Percentiles rank a stretch among this genome's conserved stretches.
Evolutionary conservation across 768 basidiomycete species (phyloP).

Genomic region (Gautieria morchelliformis): DNA sequence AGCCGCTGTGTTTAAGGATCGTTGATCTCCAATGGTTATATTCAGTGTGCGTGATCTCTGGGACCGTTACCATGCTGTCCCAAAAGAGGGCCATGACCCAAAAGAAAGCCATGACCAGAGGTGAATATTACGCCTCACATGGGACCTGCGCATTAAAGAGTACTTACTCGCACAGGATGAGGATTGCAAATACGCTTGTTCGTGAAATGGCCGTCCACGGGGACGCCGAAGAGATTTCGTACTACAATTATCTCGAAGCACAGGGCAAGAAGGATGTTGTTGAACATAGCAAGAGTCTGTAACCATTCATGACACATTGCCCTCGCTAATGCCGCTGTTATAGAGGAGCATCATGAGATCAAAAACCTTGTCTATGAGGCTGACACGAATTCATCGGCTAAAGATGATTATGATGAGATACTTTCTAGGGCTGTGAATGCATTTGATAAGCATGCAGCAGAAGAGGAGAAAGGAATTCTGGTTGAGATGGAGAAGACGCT

Average conservation of each 20-base stretch:
- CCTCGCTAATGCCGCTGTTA: neutral
- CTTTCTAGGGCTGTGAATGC: neutral
- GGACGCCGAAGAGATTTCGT: neutral
- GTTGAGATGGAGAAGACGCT: neutral
- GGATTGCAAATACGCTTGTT: slow-evolving; percentile 1
- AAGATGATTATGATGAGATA: neutral
- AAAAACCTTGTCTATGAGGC: neutral
- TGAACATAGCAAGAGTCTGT: neutral
- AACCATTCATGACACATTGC: neutral
- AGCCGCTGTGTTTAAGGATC: neutral
- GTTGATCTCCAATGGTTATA: neutral
- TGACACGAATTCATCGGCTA: neutral
- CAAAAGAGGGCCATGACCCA: neutral
- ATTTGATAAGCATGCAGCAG: neutral
- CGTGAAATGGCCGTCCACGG: neutral
- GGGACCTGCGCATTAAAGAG: neutral
- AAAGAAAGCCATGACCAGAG: neutral
- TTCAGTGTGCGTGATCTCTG: neutral
- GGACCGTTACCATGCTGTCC: neutral
- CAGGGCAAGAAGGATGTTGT: neutral
- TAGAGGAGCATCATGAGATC: neutral
- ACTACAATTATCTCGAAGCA: neutral
- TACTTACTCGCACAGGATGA: neutral
- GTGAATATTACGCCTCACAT: neutral
- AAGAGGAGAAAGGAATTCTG: neutral